Evolutionary conservation across 1,139 yeast species (phyloP), one percentile per base, ranked within the genome.

Genomic region (Williopsis jadinii): DNA sequence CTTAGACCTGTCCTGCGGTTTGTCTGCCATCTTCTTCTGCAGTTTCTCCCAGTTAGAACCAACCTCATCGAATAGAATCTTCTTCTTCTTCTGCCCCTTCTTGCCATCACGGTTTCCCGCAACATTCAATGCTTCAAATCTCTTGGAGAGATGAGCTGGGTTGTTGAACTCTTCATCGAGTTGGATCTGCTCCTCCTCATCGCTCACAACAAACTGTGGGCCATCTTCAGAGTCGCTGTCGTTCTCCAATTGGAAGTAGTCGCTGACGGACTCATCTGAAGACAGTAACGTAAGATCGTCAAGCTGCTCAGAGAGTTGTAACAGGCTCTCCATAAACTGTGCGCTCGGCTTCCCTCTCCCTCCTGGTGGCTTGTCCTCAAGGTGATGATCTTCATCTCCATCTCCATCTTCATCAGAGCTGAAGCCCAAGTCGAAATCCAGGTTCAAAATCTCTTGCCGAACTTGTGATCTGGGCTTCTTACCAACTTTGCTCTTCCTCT

Each of bases 371-470:
- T 11, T 5, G 3, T 8, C 12, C 30, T 28, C 12, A n/a, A n/a
- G 30, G 8, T 5, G 11, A 11, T 5, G 30, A 11, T 28, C 30
- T 28, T 28, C 30, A 28, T 28, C 30, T 12, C 28, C 14, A 11
- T 38, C 43, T 3, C 35, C 43, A 3, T 37, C 47, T 8, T 44
- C 51, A 30, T 41, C 46, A 15, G 45, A 45, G 3, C 46, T 43
- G 40, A 52, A 48, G 2, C 36, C 38, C 10, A 51, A 36, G 37
- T 49, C 54, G 34, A 52, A 42, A 31, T 49, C 45, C 37, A 51
- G n/a, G 12, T 15, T 28, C 13, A 27, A 15, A 10, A 35, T 14
- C 11, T 28, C 30, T 11, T 11, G 12, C 3, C 30, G 11, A n/a
- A 28, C 30, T 11, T 28, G 11, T 11, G 11, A 11, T 28, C 12